These are phyloP conservation scores for Arthrobotrys musiformis DNA, from an alignment of 2,329 filamentous ascomycete species.

Conservation along the genomic window DNA sequence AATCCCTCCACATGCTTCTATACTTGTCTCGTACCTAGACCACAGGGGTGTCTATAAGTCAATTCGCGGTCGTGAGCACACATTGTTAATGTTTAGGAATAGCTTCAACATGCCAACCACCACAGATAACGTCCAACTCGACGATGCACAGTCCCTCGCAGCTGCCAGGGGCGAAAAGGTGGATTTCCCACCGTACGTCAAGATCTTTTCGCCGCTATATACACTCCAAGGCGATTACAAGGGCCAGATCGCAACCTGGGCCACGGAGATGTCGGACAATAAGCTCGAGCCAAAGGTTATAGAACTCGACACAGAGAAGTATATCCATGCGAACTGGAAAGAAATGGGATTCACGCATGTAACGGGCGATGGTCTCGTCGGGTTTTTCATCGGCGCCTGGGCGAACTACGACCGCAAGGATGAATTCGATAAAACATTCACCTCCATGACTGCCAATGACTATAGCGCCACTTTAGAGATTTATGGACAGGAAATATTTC, in stretches of 20 bases:
- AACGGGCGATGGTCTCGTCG: slow-evolving; percentile 2
- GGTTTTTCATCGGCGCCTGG: slow-evolving; percentile 11
- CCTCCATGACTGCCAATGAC: slow-evolving; percentile 14
- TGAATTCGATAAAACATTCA: slow-evolving; percentile 31
- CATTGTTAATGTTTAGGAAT: no score
- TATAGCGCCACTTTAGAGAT: background rate
- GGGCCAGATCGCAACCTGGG: background rate
- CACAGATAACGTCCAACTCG: slow-evolving; percentile 3
- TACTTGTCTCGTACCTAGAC: no score
- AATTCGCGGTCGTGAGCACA: background rate
- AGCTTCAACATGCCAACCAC: slow-evolving; percentile 22
- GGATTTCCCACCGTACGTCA: slow-evolving; percentile 3
- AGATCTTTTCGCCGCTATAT: slow-evolving; percentile 2
- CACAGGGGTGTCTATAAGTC: background rate
- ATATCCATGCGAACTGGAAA: slow-evolving; percentile 9
- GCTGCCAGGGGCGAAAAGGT: slow-evolving; percentile 11
- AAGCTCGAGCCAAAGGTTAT: background rate
- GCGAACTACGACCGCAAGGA: slow-evolving; percentile 12
- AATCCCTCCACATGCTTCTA: background rate
- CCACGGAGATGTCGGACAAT: background rate
- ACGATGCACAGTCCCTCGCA: background rate
- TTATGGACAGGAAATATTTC: slow-evolving; percentile 6
- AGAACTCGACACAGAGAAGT: background rate
- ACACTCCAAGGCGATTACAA: background rate
- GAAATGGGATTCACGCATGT: background rate